These are phyloP conservation scores for Parmelia sp. DNA, from an alignment of 495 filamentous ascomycete species.

Conservation along the genomic window DNA sequence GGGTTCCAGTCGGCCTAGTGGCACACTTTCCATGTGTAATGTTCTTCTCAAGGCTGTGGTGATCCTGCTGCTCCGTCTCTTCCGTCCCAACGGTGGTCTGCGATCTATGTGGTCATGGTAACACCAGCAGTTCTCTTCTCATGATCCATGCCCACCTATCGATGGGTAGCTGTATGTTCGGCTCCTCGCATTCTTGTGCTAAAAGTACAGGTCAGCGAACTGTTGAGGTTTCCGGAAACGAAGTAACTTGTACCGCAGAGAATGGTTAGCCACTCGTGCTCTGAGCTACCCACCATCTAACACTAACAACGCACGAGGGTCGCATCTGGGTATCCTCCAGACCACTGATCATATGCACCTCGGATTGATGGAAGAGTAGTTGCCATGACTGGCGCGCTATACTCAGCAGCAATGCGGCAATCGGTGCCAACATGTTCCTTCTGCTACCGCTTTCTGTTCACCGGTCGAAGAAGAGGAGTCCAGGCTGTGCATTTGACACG, in stretches of 20 bases:
- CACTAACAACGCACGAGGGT: neutral
- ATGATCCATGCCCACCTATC: neutral
- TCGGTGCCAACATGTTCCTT: constrained; percentile 2
- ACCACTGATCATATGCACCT: neutral
- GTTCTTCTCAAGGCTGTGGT: neutral
- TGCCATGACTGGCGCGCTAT: neutral
- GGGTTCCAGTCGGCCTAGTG: neutral
- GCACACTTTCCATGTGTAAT: neutral
- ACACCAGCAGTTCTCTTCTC: neutral
- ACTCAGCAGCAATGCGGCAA: neutral
- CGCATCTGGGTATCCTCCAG: neutral
- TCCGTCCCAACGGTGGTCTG: neutral
- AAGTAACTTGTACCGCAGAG: constrained; percentile 2
- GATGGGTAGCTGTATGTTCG: neutral
- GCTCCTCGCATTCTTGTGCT: neutral
- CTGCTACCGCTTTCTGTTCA: neutral
- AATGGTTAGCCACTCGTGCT: neutral
- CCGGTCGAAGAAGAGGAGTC: neutral
- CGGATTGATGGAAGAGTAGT: neutral
- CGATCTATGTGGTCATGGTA: neutral
- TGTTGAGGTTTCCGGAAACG: neutral
- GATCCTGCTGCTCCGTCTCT: neutral
- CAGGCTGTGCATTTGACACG: neutral
- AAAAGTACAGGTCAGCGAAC: neutral
- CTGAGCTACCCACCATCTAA: neutral